Evolutionary conservation across 2,329 filamentous ascomycete genomes (phyloP).

Genomic region (Beauveria sp.): DNA sequence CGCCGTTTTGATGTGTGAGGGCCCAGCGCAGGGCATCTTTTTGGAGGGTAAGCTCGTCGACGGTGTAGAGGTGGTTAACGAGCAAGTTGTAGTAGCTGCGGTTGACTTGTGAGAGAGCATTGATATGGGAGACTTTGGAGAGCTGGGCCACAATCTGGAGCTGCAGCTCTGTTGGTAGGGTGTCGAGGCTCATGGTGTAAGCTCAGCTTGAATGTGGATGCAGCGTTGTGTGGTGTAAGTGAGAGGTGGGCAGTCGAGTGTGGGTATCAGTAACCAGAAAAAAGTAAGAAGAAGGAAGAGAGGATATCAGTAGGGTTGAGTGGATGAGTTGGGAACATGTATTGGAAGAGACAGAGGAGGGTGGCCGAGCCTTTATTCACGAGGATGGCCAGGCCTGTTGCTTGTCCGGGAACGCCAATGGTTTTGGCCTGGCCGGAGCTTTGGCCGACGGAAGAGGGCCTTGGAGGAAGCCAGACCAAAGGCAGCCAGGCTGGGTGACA

Average conservation of each 20-base stretch:
- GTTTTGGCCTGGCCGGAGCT: neutral
- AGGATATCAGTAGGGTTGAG: neutral
- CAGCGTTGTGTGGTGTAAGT: neutral
- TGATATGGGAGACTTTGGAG: conserved; percentile 5
- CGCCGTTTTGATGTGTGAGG: conserved; percentile 5
- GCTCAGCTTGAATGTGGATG: neutral
- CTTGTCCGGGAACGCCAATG: neutral
- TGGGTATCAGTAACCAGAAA: neutral
- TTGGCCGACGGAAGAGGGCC: neutral
- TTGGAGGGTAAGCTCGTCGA: conserved; percentile 8
- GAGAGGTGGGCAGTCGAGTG: neutral
- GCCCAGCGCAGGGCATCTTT: conserved; percentile 10
- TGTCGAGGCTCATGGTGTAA: conserved; percentile 8
- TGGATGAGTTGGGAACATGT: neutral
- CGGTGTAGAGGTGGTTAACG: conserved; percentile 9
- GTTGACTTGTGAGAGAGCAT: conserved; percentile 6
- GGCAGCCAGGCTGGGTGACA: neutral
- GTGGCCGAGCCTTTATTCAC: conserved; percentile 1
- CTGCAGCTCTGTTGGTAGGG: conserved; percentile 7
- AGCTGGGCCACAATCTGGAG: conserved; percentile 6
- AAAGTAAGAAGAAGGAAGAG: neutral
- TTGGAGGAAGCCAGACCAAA: neutral
- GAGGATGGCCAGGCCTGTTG: neutral
- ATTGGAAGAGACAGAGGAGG: neutral
- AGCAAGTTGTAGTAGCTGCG: conserved; percentile 9